Conservation (phyloP, 106 monocot genomes). For the Acorus gramineus region DNA sequence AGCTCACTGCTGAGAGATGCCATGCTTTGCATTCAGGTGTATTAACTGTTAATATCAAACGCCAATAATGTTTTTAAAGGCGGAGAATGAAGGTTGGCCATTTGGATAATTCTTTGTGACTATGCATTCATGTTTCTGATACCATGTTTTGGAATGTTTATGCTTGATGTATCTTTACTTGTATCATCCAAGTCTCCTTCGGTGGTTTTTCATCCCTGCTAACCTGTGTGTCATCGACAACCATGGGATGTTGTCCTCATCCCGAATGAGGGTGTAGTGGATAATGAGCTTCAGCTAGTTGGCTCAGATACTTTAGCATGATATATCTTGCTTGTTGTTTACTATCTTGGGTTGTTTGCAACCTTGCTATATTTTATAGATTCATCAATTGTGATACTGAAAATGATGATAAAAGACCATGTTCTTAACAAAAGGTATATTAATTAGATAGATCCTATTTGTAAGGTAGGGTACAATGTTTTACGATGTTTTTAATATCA, state of each 20-base stretch:
- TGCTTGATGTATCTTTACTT: neutral
- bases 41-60: too few species aligned
- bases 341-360: neutral
- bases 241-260: constrained; percentile 88
- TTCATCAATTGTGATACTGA: too few species aligned
- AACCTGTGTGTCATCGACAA: constrained; percentile 19
- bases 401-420: neutral
- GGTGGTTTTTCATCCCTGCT: too few species aligned
- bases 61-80: too few species aligned
- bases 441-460: constrained; percentile 16
- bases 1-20: too few species aligned
- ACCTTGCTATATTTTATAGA: neutral
- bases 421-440: neutral
- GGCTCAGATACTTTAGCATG: constrained; percentile 75
- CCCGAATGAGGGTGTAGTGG: constrained; percentile 57
- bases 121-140: too few species aligned
- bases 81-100: too few species aligned
- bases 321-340: neutral
- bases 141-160: neutral
- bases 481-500: constrained; percentile 47
- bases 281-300: constrained; percentile 65
- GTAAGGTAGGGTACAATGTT: constrained; percentile 74
- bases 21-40: too few species aligned
- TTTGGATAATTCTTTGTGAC: too few species aligned
- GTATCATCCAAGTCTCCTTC: neutral